phyloP scores from a whole-genome alignment of 805 yeast genomes.

The Candida sithepensis region DNA sequence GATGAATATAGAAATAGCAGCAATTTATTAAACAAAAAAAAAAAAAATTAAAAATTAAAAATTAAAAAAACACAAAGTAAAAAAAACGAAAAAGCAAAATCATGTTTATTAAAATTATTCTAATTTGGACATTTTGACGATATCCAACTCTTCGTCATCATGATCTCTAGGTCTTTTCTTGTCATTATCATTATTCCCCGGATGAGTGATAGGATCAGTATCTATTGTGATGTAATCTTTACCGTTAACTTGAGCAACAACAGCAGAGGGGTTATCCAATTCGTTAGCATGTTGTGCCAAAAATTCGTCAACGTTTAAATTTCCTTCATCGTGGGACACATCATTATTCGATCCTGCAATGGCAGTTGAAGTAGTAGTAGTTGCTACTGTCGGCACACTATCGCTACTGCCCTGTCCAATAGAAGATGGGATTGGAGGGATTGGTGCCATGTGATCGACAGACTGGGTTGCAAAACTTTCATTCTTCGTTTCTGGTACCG shows the following conservation, averaged over 20 bases:
- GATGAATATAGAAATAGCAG: too few species aligned
- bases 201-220: too few species aligned
- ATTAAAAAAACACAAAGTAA: background rate
- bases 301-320: slow-evolving; percentile 14
- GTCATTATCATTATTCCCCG: background rate
- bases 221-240: background rate
- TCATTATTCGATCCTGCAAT: background rate
- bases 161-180: background rate
- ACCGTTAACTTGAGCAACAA: slow-evolving; percentile 1
- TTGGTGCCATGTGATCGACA: background rate
- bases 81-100: background rate
- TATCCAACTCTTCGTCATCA: slow-evolving; percentile 5
- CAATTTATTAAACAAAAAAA: too few species aligned
- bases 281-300: slow-evolving; percentile 20
- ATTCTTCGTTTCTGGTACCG: background rate
- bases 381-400: background rate
- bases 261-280: slow-evolving; percentile 1
- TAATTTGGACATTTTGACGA: slow-evolving; percentile 4
- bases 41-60: background rate
- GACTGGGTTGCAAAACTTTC: background rate
- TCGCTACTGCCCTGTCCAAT: background rate
- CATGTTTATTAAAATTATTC: background rate
- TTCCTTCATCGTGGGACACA: background rate
- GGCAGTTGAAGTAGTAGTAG: slow-evolving; percentile 1
- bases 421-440: background rate